Evolutionary conservation across 768 basidiomycete genomes (phyloP), one percentile per base, ranked within the genome.

Genomic region (Tephrocybe sp.): DNA sequence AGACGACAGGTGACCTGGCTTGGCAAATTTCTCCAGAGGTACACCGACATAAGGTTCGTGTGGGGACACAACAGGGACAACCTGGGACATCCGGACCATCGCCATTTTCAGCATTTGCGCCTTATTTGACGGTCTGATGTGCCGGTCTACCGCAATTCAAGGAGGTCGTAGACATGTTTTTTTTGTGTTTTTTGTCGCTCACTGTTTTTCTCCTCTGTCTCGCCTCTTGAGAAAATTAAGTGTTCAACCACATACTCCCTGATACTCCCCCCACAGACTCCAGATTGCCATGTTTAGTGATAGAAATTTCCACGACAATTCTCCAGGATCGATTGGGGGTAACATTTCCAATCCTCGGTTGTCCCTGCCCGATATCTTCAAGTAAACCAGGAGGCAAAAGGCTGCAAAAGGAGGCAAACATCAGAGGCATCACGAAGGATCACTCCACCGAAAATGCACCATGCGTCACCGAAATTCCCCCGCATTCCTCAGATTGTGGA

Each of bases 11-110:
- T 70, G 69, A 69, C 69, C 33, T 63, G 52, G 42, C 40, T 52
- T 46, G 52, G 50, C 37, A 19, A 29, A 61, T 72, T 73, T 72
- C 53, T 74, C 73, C 70, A 70, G 59, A 73, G 73, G 72, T 73
- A 74, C 70, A 43, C 70, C 66, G 52, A 46, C n/a, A 50, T 50
- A 29, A 6, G 12, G 19, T 46, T 50, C 53, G 49, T 47, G 51
- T 47, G 44, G 25, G 24, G 12, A 12, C 11, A 22, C 11, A 11
- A 29, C 8, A 12, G 33, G 33, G 11, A 12, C 18, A 42, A n/a
- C 12, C 30, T 24, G 27, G 47, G 19, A 40, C 29, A 25, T n/a
- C 39, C 49, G 40, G 49, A 42, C 27, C 16, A 25, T 39, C 41
- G 15, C 52, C 53, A 23, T 54, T 56, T 48, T 36, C 7, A 42